phyloP scores from a whole-genome alignment of 257 asterid species.

The Knoxia roxburghii region DNA sequence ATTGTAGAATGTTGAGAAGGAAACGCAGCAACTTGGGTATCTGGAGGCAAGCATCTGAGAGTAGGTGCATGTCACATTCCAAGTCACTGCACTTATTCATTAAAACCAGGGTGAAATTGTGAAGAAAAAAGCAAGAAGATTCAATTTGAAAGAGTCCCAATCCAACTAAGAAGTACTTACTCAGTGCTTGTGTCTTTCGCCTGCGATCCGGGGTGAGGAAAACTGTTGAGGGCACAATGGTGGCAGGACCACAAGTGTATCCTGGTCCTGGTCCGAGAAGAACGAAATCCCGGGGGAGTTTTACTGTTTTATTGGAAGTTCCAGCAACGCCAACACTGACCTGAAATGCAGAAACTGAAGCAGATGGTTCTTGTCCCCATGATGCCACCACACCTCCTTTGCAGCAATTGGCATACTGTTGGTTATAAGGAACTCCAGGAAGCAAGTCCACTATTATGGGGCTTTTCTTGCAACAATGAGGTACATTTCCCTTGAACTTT shows the following conservation, averaged over 20 bases:
- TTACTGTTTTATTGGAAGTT: constrained; percentile 69
- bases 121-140: neutral
- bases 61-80: constrained; percentile 80
- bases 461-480: constrained; percentile 61
- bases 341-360: constrained; percentile 61
- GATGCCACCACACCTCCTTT: constrained; percentile 76
- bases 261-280: constrained; percentile 72
- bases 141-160: neutral
- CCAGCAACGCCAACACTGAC: constrained; percentile 70
- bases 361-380: constrained; percentile 73
- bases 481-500: constrained; percentile 60
- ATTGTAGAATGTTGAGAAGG: constrained; percentile 72
- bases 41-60: constrained; percentile 53
- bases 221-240: constrained; percentile 60
- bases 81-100: constrained; percentile 50
- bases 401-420: constrained; percentile 71
- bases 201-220: constrained; percentile 51
- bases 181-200: constrained; percentile 65
- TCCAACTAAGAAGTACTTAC: constrained; percentile 26
- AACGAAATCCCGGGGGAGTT: constrained; percentile 57
- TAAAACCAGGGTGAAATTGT: neutral
- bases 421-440: constrained; percentile 78
- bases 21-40: constrained; percentile 67
- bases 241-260: constrained; percentile 77
- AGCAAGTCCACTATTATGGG: constrained; percentile 63